These are phyloP conservation scores for Asterophora parasitica DNA, from an alignment of 768 basidiomycete genomes.

Conservation along the genomic window DNA sequence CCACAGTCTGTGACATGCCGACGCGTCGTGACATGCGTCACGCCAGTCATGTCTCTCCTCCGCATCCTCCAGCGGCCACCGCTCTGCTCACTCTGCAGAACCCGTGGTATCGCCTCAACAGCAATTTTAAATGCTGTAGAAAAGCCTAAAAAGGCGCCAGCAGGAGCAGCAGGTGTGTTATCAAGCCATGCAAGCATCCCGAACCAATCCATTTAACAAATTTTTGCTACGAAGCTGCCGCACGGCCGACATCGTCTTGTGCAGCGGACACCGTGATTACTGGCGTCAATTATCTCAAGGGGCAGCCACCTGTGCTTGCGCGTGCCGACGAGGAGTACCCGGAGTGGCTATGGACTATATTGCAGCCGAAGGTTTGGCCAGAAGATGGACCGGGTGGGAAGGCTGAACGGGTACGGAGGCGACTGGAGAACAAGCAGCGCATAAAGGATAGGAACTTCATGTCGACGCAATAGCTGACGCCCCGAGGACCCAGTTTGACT, in stretches of 20 bases:
- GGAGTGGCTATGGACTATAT: conserved; percentile 80
- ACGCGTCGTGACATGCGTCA: too few species aligned
- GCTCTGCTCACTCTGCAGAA: conserved; percentile 13
- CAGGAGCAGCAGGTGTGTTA: conserved; percentile 9
- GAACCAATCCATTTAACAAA: neutral
- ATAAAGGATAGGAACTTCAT: conserved; percentile 86
- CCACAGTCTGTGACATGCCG: too few species aligned
- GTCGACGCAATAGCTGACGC: conserved; percentile 60
- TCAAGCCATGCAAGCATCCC: neutral
- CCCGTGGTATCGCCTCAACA: conserved; percentile 14
- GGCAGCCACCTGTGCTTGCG: conserved; percentile 72
- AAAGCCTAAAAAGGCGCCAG: conserved; percentile 10
- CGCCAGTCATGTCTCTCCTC: conserved; percentile 21
- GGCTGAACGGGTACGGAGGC: conserved; percentile 51
- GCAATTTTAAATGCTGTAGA: conserved; percentile 1
- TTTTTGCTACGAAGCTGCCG: conserved; percentile 14
- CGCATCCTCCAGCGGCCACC: conserved; percentile 19
- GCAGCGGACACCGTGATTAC: conserved; percentile 65
- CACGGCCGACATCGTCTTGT: conserved; percentile 54
- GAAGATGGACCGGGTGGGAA: conserved; percentile 76
- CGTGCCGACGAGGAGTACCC: conserved; percentile 83
- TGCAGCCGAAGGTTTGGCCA: conserved; percentile 52
- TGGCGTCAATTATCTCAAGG: conserved; percentile 83
- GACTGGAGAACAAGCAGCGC: conserved; percentile 57
- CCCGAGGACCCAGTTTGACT: conserved; percentile 4